Evolutionary conservation across 2,329 filamentous ascomycete genomes (phyloP), one percentile per base, ranked within the genome.

Genomic region (Meredithiella fracta): DNA sequence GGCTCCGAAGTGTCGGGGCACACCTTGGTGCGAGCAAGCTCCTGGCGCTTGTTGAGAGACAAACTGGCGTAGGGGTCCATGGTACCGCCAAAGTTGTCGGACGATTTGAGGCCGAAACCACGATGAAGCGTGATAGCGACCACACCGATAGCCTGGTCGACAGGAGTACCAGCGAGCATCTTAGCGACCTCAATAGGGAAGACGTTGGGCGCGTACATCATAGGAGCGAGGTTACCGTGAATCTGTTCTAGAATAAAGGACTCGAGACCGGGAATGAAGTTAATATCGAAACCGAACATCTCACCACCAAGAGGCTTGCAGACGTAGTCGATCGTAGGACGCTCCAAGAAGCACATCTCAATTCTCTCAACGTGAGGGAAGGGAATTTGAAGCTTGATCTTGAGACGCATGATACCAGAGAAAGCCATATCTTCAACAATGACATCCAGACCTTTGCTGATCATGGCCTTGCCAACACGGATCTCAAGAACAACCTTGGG

Each of bases 141-240:
- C 7, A 98, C 90, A 67, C 92, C 92, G 64, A 98, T 88, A 9
- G 92, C 92, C 69, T 95, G 87, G 66, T 98, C 94, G 53, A 98
- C 86, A 0, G 92, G 82, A 58, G 86, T 91, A 58, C 92, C 92
- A 47, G 91, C 86, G 61, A 98, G 76, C 87, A 98, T 92, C 76
- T 98, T 97, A 62, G 92, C 92, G 57, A 98, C 88, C 66, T 98
- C 92, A 62, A 98, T 92, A 15, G 92, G 92, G 74, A 98, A 98
- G 52, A 97, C 89, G 63, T 98, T 95, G 7, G 92, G 92, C 38
- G 82, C 83, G 66, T 98, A 98, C 88, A 98, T 95, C 85, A 98
- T 97, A 0, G 92, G 94, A 1, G 81, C 85, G 52, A 98, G 72
- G 65, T 91, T 96, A 60, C 85, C 86, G 68, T 98, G 94, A 54